Conservation (phyloP, 2,329 filamentous ascomycete species). For the Aureobasidium sp. region DNA sequence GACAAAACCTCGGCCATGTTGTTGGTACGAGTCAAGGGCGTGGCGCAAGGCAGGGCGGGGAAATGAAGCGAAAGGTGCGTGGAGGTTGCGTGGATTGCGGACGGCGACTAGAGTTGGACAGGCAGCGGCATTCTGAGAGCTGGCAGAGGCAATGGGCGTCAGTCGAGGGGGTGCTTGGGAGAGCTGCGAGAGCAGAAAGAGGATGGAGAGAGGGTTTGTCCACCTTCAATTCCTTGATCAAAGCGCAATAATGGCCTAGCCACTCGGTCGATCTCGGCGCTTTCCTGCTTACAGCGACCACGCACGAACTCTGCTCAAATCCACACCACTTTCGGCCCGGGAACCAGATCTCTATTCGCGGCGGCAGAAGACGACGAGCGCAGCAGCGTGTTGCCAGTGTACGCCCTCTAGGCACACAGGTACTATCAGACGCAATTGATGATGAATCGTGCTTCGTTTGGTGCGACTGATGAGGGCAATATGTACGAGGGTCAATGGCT, state of each 20-base stretch:
- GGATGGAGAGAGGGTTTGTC: neutral
- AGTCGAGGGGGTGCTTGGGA: neutral
- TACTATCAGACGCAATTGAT: neutral
- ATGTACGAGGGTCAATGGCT: neutral
- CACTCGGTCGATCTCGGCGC: neutral
- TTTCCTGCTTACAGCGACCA: neutral
- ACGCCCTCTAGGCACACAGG: neutral
- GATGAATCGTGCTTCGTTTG: neutral
- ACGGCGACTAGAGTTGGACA: slow-evolving; percentile 3
- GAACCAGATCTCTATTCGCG: neutral
- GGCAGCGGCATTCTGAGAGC: slow-evolving; percentile 7
- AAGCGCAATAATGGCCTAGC: neutral
- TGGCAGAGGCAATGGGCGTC: neutral
- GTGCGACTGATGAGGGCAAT: neutral
- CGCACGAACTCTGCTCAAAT: neutral
- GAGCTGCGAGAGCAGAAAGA: neutral
- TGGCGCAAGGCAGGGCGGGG: slow-evolving; percentile 6
- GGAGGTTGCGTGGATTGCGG: neutral
- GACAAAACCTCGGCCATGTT: slow-evolving; percentile 38
- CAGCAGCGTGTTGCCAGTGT: neutral
- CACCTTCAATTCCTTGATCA: slow-evolving; percentile 10
- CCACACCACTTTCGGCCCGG: neutral
- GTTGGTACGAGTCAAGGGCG: neutral
- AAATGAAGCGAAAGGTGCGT: slow-evolving; percentile 1
- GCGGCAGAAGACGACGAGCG: neutral